A percentile compares a stretch with the other conserved stretches of the same genome.
These are phyloP conservation scores for Trichoderma oligosporum DNA, from an alignment of 2,329 filamentous ascomycete species.

Conservation along the genomic window DNA sequence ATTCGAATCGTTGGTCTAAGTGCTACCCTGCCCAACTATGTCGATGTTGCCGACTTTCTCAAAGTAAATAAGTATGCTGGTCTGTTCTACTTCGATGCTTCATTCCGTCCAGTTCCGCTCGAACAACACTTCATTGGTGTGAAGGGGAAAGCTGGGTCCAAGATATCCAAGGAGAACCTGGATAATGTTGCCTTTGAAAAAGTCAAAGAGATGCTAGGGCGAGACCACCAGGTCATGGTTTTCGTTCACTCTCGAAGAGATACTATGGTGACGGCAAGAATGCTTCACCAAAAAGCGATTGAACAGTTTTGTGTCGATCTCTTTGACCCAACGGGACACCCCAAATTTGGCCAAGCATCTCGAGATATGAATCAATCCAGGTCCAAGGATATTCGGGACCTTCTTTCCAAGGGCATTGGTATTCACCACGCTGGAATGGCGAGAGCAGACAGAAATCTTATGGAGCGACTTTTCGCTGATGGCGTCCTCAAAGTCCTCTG, in stretches of 20 bases:
- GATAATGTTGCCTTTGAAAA: slow-evolving; percentile 90
- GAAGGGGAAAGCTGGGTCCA: slow-evolving; percentile 81
- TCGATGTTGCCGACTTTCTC: slow-evolving; percentile 95
- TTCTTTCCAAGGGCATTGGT: slow-evolving; percentile 86
- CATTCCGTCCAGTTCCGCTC: slow-evolving; percentile 90
- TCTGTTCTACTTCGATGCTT: slow-evolving; percentile 93
- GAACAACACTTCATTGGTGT: slow-evolving; percentile 98
- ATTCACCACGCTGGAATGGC: slow-evolving; percentile 98
- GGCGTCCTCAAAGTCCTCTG: slow-evolving; percentile 96
- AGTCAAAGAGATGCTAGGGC: slow-evolving; percentile 84
- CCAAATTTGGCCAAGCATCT: slow-evolving; percentile 73
- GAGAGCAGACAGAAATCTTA: slow-evolving; percentile 88
- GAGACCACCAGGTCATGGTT: slow-evolving; percentile 97
- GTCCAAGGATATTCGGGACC: slow-evolving; percentile 80
- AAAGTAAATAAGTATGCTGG: slow-evolving; percentile 92
- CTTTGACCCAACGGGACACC: slow-evolving; percentile 76
- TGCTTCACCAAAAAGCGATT: slow-evolving; percentile 78
- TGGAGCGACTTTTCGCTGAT: slow-evolving; percentile 85
- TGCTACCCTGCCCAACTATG: slow-evolving; percentile 91
- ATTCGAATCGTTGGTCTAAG: slow-evolving; percentile 96
- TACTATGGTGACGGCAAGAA: slow-evolving; percentile 81
- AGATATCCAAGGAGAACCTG: slow-evolving; percentile 80
- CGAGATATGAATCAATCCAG: slow-evolving; percentile 82
- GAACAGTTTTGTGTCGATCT: slow-evolving; percentile 77
- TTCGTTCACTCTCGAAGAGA: slow-evolving; percentile 97